Percentiles rank a stretch among this genome's conserved stretches.
phyloP scores from a whole-genome alignment of 2,329 filamentous ascomycete species.

The Stagonosporopsis cucurbitacearum region DNA sequence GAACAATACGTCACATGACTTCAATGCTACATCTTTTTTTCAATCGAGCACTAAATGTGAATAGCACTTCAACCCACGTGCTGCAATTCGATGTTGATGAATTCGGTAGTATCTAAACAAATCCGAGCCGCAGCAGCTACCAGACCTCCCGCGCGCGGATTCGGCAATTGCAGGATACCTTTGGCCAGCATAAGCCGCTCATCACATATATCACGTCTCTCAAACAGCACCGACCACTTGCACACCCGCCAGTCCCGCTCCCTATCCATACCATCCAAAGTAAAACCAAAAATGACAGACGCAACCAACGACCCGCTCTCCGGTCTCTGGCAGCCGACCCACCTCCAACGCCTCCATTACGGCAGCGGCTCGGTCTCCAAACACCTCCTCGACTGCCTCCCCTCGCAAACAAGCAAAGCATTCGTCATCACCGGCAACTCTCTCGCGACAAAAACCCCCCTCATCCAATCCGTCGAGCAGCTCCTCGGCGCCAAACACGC shows the following conservation, averaged over 20 bases:
- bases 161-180: constrained; percentile 7
- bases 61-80: neutral
- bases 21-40: neutral
- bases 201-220: neutral
- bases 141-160: constrained; percentile 15
- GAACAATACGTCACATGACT: constrained; percentile 7
- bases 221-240: neutral
- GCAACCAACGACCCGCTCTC: constrained; percentile 53
- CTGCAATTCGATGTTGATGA: neutral
- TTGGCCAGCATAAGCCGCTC: constrained; percentile 1
- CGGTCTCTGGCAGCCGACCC: constrained; percentile 60
- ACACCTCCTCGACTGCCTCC: constrained; percentile 56
- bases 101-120: neutral
- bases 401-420: constrained; percentile 56
- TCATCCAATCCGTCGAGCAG: constrained; percentile 60
- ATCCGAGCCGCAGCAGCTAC: neutral
- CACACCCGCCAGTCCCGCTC: neutral
- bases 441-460: constrained; percentile 60
- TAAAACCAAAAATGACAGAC: constrained; percentile 48
- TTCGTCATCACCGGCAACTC: constrained; percentile 65
- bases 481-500: constrained; percentile 57
- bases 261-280: constrained; percentile 20
- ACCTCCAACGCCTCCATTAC: constrained; percentile 59
- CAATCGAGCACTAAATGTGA: too few relatives aligned
- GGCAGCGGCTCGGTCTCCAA: constrained; percentile 56